These are phyloP conservation scores for Colletotrichum plurivorum DNA, from an alignment of 2,329 filamentous ascomycete genomes.

Conservation along the genomic window DNA sequence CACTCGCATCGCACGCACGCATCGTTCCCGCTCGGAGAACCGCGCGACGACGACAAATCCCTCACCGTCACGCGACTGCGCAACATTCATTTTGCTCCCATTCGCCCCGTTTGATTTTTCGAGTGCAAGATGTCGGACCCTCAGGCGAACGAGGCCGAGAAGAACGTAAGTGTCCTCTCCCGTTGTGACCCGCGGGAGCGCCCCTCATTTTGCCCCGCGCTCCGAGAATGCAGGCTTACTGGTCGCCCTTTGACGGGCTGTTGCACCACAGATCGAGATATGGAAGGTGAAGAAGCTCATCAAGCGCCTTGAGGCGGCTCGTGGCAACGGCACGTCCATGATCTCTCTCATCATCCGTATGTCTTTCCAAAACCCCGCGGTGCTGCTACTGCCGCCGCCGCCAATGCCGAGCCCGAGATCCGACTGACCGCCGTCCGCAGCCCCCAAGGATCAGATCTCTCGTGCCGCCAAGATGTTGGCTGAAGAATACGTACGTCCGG, in stretches of 20 bases:
- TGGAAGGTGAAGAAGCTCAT: slow-evolving; percentile 99
- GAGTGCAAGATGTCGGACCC: slow-evolving; percentile 84
- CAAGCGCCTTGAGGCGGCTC: slow-evolving; percentile 96
- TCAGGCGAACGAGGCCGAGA: slow-evolving; percentile 94
- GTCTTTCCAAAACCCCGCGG: slow-evolving; percentile 11
- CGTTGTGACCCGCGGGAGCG: slow-evolving; percentile 30
- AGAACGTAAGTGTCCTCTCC: slow-evolving; percentile 76
- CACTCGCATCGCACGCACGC: slow-evolving; percentile 37
- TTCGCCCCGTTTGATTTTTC: slow-evolving; percentile 34
- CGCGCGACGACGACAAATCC: slow-evolving; percentile 36
- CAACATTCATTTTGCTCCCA: slow-evolving; percentile 33
- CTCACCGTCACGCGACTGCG: slow-evolving; percentile 38
- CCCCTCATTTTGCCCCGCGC: slow-evolving; percentile 40
- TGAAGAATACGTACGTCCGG: slow-evolving; percentile 91
- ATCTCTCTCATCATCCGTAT: slow-evolving; percentile 98
- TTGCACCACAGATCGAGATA: slow-evolving; percentile 73
- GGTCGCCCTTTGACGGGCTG: slow-evolving; percentile 41
- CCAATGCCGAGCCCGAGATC: not conserved
- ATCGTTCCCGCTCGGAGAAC: slow-evolving; percentile 37
- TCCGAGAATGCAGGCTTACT: slow-evolving; percentile 38
- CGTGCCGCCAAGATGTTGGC: slow-evolving; percentile 99
- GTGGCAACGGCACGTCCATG: slow-evolving; percentile 99
- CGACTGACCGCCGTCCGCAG: slow-evolving; percentile 60
- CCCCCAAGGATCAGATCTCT: slow-evolving; percentile 98
- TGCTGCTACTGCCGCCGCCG: slow-evolving; percentile 4